These are phyloP conservation scores for Claviceps capensis DNA, from an alignment of 2,329 filamentous ascomycete species.

Conservation along the genomic window DNA sequence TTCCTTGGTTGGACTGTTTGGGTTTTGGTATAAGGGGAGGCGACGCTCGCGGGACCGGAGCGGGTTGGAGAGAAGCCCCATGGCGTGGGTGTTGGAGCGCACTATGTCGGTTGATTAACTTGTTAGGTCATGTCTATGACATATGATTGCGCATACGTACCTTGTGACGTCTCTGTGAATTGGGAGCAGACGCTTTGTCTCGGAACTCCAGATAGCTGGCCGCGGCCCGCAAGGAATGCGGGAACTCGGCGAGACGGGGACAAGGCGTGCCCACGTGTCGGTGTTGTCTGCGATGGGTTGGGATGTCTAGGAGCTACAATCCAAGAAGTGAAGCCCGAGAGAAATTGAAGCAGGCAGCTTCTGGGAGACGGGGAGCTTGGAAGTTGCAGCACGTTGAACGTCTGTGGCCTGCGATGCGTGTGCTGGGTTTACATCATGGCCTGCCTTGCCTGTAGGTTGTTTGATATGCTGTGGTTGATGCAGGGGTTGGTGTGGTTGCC, in stretches of 20 bases:
- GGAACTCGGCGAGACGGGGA: neutral
- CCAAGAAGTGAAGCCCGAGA: too few species aligned
- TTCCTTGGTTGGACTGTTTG: slow-evolving; percentile 31
- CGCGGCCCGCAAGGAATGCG: slow-evolving; percentile 3
- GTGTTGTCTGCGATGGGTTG: neutral
- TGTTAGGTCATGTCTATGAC: neutral
- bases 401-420: too few species aligned
- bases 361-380: neutral
- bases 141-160: neutral
- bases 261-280: neutral
- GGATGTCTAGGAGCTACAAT: neutral
- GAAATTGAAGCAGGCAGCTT: too few species aligned
- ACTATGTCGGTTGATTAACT: neutral
- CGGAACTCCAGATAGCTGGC: neutral
- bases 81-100: slow-evolving; percentile 14
- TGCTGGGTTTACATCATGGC: too few species aligned
- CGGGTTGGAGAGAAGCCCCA: slow-evolving; percentile 36
- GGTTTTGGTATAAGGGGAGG: slow-evolving; percentile 38
- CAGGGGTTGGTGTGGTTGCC: slow-evolving; percentile 14
- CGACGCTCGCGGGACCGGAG: slow-evolving; percentile 32
- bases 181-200: neutral
- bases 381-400: too few species aligned
- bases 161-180: neutral
- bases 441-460: too few species aligned
- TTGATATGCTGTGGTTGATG: neutral